These are phyloP conservation scores for Pseudopithomyces maydicus DNA, from an alignment of 2,329 filamentous ascomycete genomes.

Conservation along the genomic window DNA sequence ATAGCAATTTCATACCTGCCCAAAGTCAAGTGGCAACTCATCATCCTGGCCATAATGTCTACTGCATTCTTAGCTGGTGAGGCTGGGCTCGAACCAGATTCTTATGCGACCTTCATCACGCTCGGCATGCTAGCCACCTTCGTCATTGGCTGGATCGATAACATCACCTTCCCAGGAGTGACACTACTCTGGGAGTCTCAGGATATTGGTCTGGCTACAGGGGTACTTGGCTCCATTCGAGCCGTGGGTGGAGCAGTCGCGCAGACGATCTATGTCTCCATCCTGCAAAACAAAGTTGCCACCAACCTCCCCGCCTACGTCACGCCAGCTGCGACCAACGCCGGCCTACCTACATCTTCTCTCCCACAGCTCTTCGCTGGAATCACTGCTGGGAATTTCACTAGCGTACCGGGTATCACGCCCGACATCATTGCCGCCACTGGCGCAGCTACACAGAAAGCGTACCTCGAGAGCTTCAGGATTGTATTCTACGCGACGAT, in stretches of 20 bases:
- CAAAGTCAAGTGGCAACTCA: constrained; percentile 39
- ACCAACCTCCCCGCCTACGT: constrained; percentile 36
- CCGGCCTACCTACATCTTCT: constrained; percentile 28
- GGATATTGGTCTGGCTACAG: constrained; percentile 38
- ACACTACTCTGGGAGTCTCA: constrained; percentile 38
- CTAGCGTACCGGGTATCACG: constrained; percentile 31
- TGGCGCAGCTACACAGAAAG: constrained; percentile 41
- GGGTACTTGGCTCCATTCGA: constrained; percentile 36
- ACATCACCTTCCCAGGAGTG: constrained; percentile 32
- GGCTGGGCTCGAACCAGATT: constrained; percentile 5
- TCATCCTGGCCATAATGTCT: constrained; percentile 27
- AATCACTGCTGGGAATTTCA: constrained; percentile 29
- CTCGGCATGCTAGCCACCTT: constrained; percentile 12
- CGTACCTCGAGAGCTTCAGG: constrained; percentile 40
- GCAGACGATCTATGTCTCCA: constrained; percentile 36
- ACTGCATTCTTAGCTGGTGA: constrained; percentile 34
- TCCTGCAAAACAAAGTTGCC: constrained; percentile 32
- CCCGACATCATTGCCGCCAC: constrained; percentile 37
- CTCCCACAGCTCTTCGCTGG: constrained; percentile 28
- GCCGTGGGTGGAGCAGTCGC: constrained; percentile 28
- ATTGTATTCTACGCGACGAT: constrained; percentile 34
- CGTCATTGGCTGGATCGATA: constrained; percentile 40
- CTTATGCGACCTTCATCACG: constrained; percentile 12
- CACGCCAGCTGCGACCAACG: constrained; percentile 25
- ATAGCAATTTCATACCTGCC: constrained; percentile 35